Evolutionary conservation across 2,329 filamentous ascomycete species (phyloP).

Genomic region (Graphiopsis chlorocephala): DNA sequence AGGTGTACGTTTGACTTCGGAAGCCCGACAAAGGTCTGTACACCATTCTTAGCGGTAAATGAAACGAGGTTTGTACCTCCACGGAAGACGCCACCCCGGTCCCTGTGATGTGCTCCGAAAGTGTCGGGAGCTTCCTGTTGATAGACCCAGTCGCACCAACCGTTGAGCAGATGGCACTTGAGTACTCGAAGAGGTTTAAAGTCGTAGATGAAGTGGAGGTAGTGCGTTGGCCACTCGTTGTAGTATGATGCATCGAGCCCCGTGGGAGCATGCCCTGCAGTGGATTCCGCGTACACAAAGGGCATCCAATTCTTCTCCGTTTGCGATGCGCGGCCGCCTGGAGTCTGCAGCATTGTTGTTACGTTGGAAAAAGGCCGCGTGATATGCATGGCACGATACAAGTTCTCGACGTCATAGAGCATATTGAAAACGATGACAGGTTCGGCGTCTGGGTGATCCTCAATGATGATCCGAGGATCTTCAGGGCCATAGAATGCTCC

Average conservation of each 20-base stretch:
- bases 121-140: not conserved
- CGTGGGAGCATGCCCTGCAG: constrained; percentile 9
- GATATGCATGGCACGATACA: constrained; percentile 26
- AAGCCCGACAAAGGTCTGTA: constrained; percentile 15
- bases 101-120: not conserved
- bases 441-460: constrained; percentile 28
- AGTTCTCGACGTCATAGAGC: constrained; percentile 20
- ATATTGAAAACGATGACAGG: constrained; percentile 32
- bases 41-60: not conserved
- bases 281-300: constrained; percentile 21
- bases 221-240: not conserved
- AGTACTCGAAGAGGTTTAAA: not conserved
- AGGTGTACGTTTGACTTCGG: constrained; percentile 5
- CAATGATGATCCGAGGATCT: constrained; percentile 28
- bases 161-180: constrained; percentile 3
- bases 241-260: constrained; percentile 15
- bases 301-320: constrained; percentile 30
- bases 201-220: constrained; percentile 1
- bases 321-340: not conserved
- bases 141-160: not conserved
- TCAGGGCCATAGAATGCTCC: constrained; percentile 25
- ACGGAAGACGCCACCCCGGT: not conserved
- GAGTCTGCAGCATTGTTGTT: constrained; percentile 23
- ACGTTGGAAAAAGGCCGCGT: constrained; percentile 26
- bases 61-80: constrained; percentile 1